These are phyloP conservation scores for Hymenoscyphus occultus DNA, from an alignment of 2,329 filamentous ascomycete genomes.

Conservation along the genomic window DNA sequence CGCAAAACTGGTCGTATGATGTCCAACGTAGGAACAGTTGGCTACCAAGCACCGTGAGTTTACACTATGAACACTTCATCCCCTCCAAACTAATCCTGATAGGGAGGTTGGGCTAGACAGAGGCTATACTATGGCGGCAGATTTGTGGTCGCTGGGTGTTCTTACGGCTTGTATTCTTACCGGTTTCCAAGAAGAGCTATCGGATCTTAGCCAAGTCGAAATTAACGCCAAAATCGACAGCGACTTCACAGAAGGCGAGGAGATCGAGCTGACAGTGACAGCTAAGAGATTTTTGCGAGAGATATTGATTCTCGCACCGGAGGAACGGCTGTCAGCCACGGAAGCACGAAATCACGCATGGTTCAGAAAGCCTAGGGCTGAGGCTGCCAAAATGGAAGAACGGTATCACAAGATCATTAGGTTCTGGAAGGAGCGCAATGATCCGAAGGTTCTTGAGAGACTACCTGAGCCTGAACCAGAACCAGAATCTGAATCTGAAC, in stretches of 20 bases:
- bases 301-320: slow-evolving; percentile 38
- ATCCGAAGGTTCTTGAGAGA: slow-evolving; percentile 26
- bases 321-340: slow-evolving; percentile 36
- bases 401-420: slow-evolving; percentile 26
- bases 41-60: slow-evolving; percentile 35
- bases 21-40: slow-evolving; percentile 33
- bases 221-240: slow-evolving; percentile 17
- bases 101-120: slow-evolving; percentile 10
- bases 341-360: slow-evolving; percentile 39
- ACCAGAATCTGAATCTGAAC: background rate
- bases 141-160: slow-evolving; percentile 36
- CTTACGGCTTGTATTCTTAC: slow-evolving; percentile 31
- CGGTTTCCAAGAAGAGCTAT: slow-evolving; percentile 22
- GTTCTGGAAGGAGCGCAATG: slow-evolving; percentile 31
- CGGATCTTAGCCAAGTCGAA: slow-evolving; percentile 25
- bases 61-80: slow-evolving; percentile 8
- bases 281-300: slow-evolving; percentile 34
- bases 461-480: slow-evolving; percentile 18
- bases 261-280: slow-evolving; percentile 21
- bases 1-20: slow-evolving; percentile 25
- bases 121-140: slow-evolving; percentile 34
- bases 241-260: slow-evolving; percentile 13
- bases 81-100: slow-evolving; percentile 27
- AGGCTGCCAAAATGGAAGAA: slow-evolving; percentile 28
- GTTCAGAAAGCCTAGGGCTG: slow-evolving; percentile 34